Base-by-base conservation (phyloP, 1,284 basidiomycete species). In the Tilletia caries region DNA sequence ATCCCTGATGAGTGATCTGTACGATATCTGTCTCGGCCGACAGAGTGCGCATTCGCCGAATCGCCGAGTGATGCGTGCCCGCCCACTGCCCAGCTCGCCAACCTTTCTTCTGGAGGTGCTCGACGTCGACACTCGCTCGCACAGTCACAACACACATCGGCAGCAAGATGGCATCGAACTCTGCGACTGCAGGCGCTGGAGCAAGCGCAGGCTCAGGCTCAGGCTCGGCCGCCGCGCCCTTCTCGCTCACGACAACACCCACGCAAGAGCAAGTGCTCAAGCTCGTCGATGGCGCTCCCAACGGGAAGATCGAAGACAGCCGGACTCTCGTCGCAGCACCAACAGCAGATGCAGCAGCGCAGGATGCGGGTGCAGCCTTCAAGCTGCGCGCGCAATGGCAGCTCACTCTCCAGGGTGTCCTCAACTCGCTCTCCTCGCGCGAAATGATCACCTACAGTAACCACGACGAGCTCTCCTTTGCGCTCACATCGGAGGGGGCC, bases 321-420 rank as follows among this genome's bases (percentile, higher is more conserved):
- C 74, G 79, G 20, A 62, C 29, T 8, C 65, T 69, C 15, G 72
- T 79, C 37, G 71, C 77, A 1, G 76, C 76, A 25, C 54, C 67
- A 43, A 64, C 68, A 41, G 46, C 68, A 18, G 50, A 64, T 18
- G 10, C 52, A 33, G 62, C 27, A 27, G 46, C 66, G 18, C 43
- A 64, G 3, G 10, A 48, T 32, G 54, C 27, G 27, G 68, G 41
- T 18, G 69, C 46, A 37, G 20, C 34, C 27, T 76, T 77, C 75
- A 79, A 76, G 70, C 73, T 75, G 67, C 73, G 79, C 5, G 77
- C 79, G 29, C 68, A 71, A 70, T 82, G 81, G 81, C 81, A 82
- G 73, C 73, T 82, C 20, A 70, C 69, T 32, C 77, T 82, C 18
- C 77, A 76, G 25, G 79, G 79, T 41, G 71, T 77, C 12, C 76